These are phyloP conservation scores for Capronia epimyces DNA, from an alignment of 2,329 filamentous ascomycete species.

Conservation along the genomic window DNA sequence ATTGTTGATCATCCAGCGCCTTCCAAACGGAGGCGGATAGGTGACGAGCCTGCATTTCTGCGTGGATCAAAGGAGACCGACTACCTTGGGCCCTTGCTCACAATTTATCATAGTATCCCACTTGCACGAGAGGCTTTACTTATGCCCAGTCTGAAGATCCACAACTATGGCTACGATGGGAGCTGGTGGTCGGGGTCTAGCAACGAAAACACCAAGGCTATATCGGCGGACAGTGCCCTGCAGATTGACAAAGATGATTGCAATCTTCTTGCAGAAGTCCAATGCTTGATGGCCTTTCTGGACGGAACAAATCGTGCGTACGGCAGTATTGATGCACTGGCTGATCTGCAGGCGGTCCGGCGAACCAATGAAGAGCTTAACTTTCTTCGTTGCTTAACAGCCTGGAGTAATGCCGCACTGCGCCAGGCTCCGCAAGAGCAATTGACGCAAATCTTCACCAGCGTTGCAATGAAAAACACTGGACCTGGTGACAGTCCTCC, in stretches of 20 bases:
- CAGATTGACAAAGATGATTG: slow-evolving; percentile 35
- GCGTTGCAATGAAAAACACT: slow-evolving; percentile 39
- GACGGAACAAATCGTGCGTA: slow-evolving; percentile 55
- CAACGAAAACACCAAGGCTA: slow-evolving; percentile 47
- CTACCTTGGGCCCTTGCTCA: slow-evolving; percentile 54
- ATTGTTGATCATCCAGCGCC: slow-evolving; percentile 52
- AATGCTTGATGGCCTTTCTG: slow-evolving; percentile 58
- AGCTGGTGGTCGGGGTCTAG: slow-evolving; percentile 60
- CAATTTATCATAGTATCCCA: slow-evolving; percentile 59
- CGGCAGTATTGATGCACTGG: slow-evolving; percentile 51
- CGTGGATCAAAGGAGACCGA: slow-evolving; percentile 50
- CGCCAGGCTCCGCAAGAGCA: slow-evolving; percentile 39
- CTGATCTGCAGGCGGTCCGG: slow-evolving; percentile 37
- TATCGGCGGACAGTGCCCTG: slow-evolving; percentile 39
- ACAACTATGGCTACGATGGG: slow-evolving; percentile 51
- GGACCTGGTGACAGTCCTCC: slow-evolving; percentile 27
- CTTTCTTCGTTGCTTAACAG: slow-evolving; percentile 44
- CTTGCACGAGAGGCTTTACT: slow-evolving; percentile 54
- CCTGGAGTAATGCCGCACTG: slow-evolving; percentile 46
- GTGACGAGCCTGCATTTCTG: slow-evolving; percentile 52
- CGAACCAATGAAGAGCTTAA: slow-evolving; percentile 32
- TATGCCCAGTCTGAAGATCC: slow-evolving; percentile 40
- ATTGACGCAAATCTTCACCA: slow-evolving; percentile 44
- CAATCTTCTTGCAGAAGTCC: slow-evolving; percentile 52
- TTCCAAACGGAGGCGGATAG: slow-evolving; percentile 44